These are phyloP conservation scores for Fusarium sp. DNA, from an alignment of 2,329 filamentous ascomycete genomes.

Conservation along the genomic window DNA sequence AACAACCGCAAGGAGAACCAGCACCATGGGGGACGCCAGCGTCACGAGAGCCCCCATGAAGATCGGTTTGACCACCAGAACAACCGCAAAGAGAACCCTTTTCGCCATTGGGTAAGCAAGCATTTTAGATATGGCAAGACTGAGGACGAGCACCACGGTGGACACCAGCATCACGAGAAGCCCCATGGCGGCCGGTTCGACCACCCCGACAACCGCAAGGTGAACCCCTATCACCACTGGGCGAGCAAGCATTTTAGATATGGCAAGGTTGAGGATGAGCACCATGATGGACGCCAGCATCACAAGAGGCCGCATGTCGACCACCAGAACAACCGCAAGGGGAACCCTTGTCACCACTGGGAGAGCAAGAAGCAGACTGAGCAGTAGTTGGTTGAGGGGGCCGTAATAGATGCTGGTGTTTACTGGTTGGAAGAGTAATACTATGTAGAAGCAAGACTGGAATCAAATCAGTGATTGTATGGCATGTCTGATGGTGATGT, in stretches of 20 bases:
- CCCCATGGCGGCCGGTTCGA: neutral
- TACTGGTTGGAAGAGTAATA: neutral
- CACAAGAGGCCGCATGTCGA: slow-evolving; percentile 6
- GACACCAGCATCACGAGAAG: neutral
- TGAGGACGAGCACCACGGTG: neutral
- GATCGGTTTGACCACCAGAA: too few relatives aligned
- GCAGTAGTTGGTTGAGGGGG: too few relatives aligned
- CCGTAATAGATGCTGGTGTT: neutral
- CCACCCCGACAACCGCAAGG: neutral
- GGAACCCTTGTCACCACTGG: neutral
- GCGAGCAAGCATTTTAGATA: too few relatives aligned
- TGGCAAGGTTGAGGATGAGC: neutral
- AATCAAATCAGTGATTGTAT: neutral
- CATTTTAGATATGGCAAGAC: too few relatives aligned
- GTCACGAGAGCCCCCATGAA: too few relatives aligned
- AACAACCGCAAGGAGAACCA: too few relatives aligned
- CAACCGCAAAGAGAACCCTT: too few relatives aligned
- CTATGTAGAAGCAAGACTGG: too few relatives aligned
- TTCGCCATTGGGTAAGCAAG: too few relatives aligned
- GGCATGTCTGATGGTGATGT: neutral
- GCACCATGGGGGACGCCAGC: too few relatives aligned
- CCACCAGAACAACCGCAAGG: neutral
- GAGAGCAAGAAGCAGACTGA: neutral
- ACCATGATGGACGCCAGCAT: neutral
- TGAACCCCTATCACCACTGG: neutral